Evolutionary conservation across 345 rosid genomes (phyloP).

Genomic region (Populus ilicifolia): DNA sequence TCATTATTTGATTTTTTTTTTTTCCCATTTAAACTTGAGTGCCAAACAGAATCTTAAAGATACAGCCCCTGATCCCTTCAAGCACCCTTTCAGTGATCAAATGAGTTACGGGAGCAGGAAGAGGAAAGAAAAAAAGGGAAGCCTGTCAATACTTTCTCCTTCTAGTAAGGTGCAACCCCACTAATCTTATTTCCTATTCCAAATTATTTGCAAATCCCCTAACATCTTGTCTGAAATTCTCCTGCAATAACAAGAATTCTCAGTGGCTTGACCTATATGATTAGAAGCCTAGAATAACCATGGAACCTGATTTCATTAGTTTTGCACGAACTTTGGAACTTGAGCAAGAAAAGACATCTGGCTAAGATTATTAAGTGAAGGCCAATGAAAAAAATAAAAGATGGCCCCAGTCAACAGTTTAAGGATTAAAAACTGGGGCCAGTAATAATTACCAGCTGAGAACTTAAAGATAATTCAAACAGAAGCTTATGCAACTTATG

Average conservation of each 20-base stretch:
- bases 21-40: neutral
- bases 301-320: neutral
- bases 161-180: neutral
- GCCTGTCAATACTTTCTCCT: neutral
- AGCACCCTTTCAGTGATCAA: neutral
- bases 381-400: neutral
- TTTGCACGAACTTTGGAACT: neutral
- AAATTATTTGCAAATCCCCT: neutral
- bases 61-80: neutral
- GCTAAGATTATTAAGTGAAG: neutral
- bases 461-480: neutral
- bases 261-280: neutral
- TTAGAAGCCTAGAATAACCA: neutral
- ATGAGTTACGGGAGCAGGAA: neutral
- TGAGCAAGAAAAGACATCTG: neutral
- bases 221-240: neutral
- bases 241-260: neutral
- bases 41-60: neutral
- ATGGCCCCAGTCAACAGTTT: neutral
- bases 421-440: neutral
- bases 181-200: neutral
- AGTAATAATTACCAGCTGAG: neutral
- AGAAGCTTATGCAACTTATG: neutral
- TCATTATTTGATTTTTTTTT: neutral
- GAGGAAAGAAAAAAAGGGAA: neutral